Conservation (phyloP, 1,284 basidiomycete genomes). For the Ceratobasidium sp. region DNA sequence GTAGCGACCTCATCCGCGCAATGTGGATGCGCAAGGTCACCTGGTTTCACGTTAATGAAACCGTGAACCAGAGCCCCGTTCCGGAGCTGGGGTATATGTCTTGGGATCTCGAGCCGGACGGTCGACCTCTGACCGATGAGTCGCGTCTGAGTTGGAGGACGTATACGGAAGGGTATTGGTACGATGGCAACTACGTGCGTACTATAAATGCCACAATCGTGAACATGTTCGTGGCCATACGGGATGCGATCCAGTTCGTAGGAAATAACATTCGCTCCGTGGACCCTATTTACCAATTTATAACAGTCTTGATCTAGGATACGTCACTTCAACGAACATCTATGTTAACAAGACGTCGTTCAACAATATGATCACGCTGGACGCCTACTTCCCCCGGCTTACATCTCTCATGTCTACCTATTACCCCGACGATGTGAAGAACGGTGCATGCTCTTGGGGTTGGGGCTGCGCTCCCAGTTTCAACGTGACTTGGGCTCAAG, state of each 20-base stretch:
- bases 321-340: slow-evolving; percentile 10
- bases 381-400: not conserved
- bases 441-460: slow-evolving; percentile 6
- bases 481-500: slow-evolving; percentile 31
- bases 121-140: not conserved
- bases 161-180: slow-evolving; percentile 19
- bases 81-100: not conserved
- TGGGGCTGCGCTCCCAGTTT: slow-evolving; percentile 16
- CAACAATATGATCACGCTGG: not conserved
- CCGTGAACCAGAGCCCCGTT: not conserved
- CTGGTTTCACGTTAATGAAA: not conserved
- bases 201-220: not conserved
- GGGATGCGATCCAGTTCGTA: slow-evolving; percentile 29
- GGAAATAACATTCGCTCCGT: not conserved
- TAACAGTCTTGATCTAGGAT: not conserved
- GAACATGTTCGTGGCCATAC: slow-evolving; percentile 16
- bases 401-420: not conserved
- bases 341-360: not conserved
- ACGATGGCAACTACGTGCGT: not conserved
- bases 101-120: not conserved
- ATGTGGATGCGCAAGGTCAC: slow-evolving; percentile 2
- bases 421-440: not conserved
- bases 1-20: not conserved
- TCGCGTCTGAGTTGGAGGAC: slow-evolving; percentile 7
- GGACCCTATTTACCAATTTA: not conserved